Evolutionary conservation across 2,329 filamentous ascomycete species (phyloP), one percentile per base, ranked within the genome.

Genomic region (Talaromyces islandicus): DNA sequence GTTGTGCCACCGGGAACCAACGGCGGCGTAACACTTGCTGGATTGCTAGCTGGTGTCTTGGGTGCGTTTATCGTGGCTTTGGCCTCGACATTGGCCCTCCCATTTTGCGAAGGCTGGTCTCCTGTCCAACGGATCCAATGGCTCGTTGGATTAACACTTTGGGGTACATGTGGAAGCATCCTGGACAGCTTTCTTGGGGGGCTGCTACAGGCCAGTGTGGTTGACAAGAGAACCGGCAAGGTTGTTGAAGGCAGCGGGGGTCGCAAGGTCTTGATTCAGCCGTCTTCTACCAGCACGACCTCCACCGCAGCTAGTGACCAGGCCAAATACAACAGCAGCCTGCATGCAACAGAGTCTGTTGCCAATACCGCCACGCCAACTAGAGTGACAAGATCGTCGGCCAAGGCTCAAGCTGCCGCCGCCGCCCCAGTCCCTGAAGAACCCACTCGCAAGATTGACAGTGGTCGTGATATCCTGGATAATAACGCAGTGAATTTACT

Each of bases 401-500:
- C 58, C 10, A 65, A 63, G 29, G 51, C 56, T 17, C 61, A 64
- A 46, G 41, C 62, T 9, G 25, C 27, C 10, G 65, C 60, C 2
- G 58, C 29, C 17, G 21, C 19, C 19, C 32, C 30, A 10, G 62
- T 81, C 59, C 81, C 80, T 67, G 83, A 88, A 62, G 55, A 58
- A 1, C 24, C 29, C 19, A 87, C 86, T 56, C 79, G 88, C 19
- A 77, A 86, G 5, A 75, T 88, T 7, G 85, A 90, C 75, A 88
- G 80, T 66, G 91, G 86, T 71, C 56, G 80, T 77, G 84, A 96
- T 71, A 73, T 95, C 63, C 79, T 99, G 60, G 92, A 96, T 74
- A 99, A 99, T 74, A 99, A 99, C 73, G 89, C 90, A 58, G 92
- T 99, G 67, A 99, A 99, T 73, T 85, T 97, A 60, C 73, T 93